Conservation (phyloP, 108 stramenopile species). For the Fistulifera pelliculosa region DNA sequence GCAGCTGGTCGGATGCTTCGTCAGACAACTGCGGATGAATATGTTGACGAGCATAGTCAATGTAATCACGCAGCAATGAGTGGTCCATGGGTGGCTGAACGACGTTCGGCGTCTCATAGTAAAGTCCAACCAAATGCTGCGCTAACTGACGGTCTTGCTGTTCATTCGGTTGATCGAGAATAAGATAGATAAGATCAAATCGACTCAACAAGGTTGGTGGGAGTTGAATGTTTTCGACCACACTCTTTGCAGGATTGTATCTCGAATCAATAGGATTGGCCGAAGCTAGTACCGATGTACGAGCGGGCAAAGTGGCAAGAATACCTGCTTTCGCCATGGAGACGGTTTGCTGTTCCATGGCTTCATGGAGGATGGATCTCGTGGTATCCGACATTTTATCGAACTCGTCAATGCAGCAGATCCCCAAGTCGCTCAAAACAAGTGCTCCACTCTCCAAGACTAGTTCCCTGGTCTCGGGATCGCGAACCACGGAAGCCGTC, state of each 20-base stretch:
- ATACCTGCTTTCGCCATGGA: constrained; percentile 98
- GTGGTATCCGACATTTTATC: constrained; percentile 99
- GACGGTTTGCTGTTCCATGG: constrained; percentile 99
- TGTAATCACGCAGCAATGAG: constrained; percentile 84
- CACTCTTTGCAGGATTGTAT: constrained; percentile 93
- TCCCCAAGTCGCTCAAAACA: constrained; percentile 93
- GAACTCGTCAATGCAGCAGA: constrained; percentile 97
- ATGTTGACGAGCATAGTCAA: constrained; percentile 84
- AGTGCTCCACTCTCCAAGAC: constrained; percentile 97
- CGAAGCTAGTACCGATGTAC: constrained; percentile 95
- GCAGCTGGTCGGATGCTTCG: constrained; percentile 78
- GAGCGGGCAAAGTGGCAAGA: constrained; percentile 94
- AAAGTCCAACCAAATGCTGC: constrained; percentile 84
- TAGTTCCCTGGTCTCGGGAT: constrained; percentile 96
- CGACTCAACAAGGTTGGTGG: constrained; percentile 97
- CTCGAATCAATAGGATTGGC: constrained; percentile 97
- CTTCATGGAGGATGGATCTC: constrained; percentile 97
- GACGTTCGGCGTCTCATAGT: constrained; percentile 75
- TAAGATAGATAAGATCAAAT: constrained; percentile 98
- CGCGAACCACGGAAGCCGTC: constrained; percentile 96
- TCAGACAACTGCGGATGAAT: constrained; percentile 83
- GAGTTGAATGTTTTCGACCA: constrained; percentile 98
- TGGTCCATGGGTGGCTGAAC: constrained; percentile 74
- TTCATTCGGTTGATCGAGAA: constrained; percentile 86
- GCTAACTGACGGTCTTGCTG: constrained; percentile 86